These are phyloP conservation scores for Trichosporon asahii DNA, from an alignment of 1,284 basidiomycete species.

Conservation along the genomic window DNA sequence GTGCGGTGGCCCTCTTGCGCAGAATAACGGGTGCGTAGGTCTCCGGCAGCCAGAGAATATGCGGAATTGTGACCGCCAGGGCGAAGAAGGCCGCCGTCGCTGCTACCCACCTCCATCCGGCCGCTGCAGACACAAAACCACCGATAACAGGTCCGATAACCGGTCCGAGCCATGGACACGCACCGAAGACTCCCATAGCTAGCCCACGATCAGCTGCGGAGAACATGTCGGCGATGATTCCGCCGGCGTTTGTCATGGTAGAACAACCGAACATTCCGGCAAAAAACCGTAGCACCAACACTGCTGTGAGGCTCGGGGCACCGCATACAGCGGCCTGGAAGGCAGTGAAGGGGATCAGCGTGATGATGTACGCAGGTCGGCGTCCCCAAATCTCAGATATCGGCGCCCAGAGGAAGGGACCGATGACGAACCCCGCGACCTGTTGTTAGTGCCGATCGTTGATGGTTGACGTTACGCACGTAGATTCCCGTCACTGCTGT, in stretches of 20 bases:
- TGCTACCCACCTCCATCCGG: conserved; percentile 58
- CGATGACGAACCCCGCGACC: conserved; percentile 20
- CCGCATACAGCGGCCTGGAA: conserved; percentile 53
- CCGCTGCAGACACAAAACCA: conserved; percentile 14
- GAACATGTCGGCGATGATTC: conserved; percentile 53
- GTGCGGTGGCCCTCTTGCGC: conserved; percentile 35
- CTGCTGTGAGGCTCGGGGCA: conserved; percentile 46
- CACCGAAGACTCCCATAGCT: conserved; percentile 57
- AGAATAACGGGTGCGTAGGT: conserved; percentile 51
- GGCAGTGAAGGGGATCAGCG: conserved; percentile 48
- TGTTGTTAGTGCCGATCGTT: background rate
- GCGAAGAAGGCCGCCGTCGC: conserved; percentile 61
- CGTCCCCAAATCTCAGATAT: conserved; percentile 41
- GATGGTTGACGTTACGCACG: background rate
- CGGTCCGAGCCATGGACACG: conserved; percentile 48
- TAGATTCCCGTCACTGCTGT: conserved; percentile 23
- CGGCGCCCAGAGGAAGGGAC: conserved; percentile 37
- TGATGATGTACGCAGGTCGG: conserved; percentile 46
- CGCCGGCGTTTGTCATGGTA: conserved; percentile 53
- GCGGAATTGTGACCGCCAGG: conserved; percentile 33
- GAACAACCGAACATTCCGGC: conserved; percentile 51
- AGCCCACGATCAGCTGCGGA: conserved; percentile 49
- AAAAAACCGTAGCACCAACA: conserved; percentile 54
- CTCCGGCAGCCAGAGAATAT: conserved; percentile 44
- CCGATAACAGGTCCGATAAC: conserved; percentile 28